These are phyloP conservation scores for Aspergillus nanangensis DNA, from an alignment of 495 filamentous ascomycete genomes.

Conservation along the genomic window DNA sequence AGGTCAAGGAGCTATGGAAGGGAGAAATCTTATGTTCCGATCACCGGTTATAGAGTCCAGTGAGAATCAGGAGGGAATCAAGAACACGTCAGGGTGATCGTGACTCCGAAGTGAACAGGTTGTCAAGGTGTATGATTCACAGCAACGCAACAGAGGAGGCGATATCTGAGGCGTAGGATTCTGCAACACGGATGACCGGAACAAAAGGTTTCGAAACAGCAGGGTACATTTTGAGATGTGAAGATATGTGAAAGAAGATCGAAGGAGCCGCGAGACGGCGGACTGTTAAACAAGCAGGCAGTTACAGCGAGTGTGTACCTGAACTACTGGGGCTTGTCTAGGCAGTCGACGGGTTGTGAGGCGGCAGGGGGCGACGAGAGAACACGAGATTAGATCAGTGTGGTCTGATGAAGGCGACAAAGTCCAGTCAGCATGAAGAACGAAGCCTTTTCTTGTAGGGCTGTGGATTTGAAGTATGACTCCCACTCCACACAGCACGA, in stretches of 20 bases:
- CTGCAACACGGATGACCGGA: conserved; percentile 28
- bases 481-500: not conserved
- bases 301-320: too few species aligned
- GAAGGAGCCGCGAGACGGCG: conserved; percentile 18
- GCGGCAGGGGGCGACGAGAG: conserved; percentile 5
- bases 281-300: conserved; percentile 22
- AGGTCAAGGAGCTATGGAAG: not conserved
- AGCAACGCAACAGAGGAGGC: conserved; percentile 14
- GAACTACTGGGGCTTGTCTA: conserved; percentile 20
- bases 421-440: not conserved
- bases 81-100: conserved; percentile 6
- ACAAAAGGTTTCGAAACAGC: conserved; percentile 20
- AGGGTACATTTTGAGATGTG: conserved; percentile 30
- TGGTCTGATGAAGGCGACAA: not conserved
- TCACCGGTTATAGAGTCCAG: conserved; percentile 20
- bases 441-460: not conserved
- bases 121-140: conserved; percentile 13
- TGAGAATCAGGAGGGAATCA: conserved; percentile 20
- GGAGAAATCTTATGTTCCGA: conserved; percentile 17
- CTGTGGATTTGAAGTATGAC: not conserved
- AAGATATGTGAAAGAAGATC: conserved; percentile 11
- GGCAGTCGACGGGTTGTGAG: conserved; percentile 20
- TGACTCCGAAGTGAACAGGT: conserved; percentile 13
- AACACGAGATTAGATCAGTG: not conserved
- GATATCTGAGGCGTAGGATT: conserved; percentile 23